Base-by-base conservation (phyloP, 2,329 filamentous ascomycete species). In the Penicillium glabrum region DNA sequence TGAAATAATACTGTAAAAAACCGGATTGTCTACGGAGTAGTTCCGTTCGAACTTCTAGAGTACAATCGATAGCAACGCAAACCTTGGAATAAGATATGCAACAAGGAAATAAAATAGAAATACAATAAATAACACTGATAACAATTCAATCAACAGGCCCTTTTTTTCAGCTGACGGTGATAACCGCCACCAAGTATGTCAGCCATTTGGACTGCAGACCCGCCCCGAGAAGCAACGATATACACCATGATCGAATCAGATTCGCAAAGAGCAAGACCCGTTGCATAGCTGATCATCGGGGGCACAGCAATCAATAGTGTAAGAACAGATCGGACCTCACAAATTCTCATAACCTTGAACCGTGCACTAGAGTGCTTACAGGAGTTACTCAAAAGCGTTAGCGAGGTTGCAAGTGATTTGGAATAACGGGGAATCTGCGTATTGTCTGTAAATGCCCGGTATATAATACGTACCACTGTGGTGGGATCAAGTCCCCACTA, bases 251-350 rank as follows among this genome's bases (percentile, higher is more conserved):
- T 21, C 16, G 44, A 16, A 43, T 56, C 48, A 44, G 50, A 48
- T 47, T 45, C 46, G 45, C 37, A 33, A 21, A 26, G 26, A 43
- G n/a, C 41, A 43, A 19, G 24, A 19, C 41, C 27, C 11, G 14
- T 33, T 43, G 21, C 41, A 26, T 16, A 33, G 41, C n/a, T 10
- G 58, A 60, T 57, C 51, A 54, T 29, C 58, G 35, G 46, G 46
- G 53, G 14, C 41, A 46, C 53, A 50, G 51, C 37, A 52, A 51
- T 60, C 55, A 56, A 58, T 56, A 56, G 53, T 58, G 51, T 48
- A 53, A 47, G 19, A 33, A 5, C 31, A 48, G 31, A 44, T 53
- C 51, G 46, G 19, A 19, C 16, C 35, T 39, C 24, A 43, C 14
- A 23, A 50, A 29, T 26, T 27, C 33, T 24, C 24, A 26, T 43